Evolutionary conservation across 2,329 filamentous ascomycete genomes (phyloP).

Genomic region (Huntiella abstrusa): DNA sequence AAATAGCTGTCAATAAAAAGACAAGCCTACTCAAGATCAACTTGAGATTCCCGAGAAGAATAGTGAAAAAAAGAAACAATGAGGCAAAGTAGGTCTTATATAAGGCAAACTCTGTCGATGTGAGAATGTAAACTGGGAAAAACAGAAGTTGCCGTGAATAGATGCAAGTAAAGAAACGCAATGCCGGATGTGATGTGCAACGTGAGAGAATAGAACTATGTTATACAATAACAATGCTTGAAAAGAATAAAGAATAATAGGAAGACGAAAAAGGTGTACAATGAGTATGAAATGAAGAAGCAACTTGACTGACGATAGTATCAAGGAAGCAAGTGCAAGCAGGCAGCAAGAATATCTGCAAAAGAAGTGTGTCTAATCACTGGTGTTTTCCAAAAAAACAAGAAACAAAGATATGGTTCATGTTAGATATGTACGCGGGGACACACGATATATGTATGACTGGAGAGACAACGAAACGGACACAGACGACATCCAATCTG

Average conservation of each 20-base stretch:
- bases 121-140: too few relatives aligned
- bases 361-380: not conserved
- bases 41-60: too few relatives aligned
- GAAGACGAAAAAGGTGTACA: not conserved
- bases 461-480: conserved; percentile 1
- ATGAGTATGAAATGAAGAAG: not conserved
- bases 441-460: conserved; percentile 4
- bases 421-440: conserved; percentile 1
- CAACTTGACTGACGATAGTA: not conserved
- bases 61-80: too few relatives aligned
- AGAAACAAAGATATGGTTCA: not conserved
- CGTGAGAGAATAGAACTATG: too few relatives aligned
- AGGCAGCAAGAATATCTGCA: too few relatives aligned
- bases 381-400: conserved; percentile 1
- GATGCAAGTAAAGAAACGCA: too few relatives aligned
- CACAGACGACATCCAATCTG: not conserved
- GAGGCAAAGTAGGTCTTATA: too few relatives aligned
- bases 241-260: not conserved
- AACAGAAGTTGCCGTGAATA: too few relatives aligned
- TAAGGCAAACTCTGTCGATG: too few relatives aligned
- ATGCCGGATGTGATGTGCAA: too few relatives aligned
- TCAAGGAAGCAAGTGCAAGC: not conserved
- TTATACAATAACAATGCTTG: not conserved
- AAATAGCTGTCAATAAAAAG: too few relatives aligned
- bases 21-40: too few relatives aligned